A percentile compares a stretch with the other conserved stretches of the same genome.
phyloP scores from a whole-genome alignment of 2,329 filamentous ascomycete species.

The Colletotrichum navitas region DNA sequence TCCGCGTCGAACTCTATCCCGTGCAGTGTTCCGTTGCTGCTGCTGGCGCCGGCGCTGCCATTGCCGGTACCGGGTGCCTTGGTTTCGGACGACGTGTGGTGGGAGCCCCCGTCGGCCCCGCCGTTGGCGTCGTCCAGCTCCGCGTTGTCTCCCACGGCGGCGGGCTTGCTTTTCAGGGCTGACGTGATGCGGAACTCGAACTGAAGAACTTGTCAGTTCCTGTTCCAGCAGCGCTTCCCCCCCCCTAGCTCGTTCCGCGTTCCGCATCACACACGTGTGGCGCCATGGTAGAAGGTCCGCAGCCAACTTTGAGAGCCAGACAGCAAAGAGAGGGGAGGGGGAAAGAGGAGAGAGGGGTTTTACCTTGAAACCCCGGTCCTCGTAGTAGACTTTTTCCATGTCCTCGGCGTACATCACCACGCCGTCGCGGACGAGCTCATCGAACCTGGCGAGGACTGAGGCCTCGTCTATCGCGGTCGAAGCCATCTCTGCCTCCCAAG shows the following conservation, averaged over 20 bases:
- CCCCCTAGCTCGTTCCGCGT: background rate
- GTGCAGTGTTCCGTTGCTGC: background rate
- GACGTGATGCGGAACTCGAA: slow-evolving; percentile 38
- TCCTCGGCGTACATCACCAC: slow-evolving; percentile 31
- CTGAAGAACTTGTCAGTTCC: background rate
- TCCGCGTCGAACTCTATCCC: slow-evolving; percentile 11
- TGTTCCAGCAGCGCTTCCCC: too few relatives aligned
- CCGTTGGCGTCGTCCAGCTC: slow-evolving; percentile 15
- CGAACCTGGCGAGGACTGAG: slow-evolving; percentile 25
- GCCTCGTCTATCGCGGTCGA: slow-evolving; percentile 15
- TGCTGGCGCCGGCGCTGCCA: background rate
- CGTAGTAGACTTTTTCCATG: slow-evolving; percentile 21
- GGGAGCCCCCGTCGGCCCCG: background rate
- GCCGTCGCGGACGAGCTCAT: slow-evolving; percentile 14
- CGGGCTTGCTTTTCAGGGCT: slow-evolving; percentile 33
- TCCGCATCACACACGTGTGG: background rate
- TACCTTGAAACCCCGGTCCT: slow-evolving; percentile 31
- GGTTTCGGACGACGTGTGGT: background rate
- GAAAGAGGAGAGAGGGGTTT: background rate
- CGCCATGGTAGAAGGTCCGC: too few relatives aligned
- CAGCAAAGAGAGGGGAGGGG: too few relatives aligned
- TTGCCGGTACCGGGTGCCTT: background rate
- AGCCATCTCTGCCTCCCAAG: slow-evolving; percentile 4
- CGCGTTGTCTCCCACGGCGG: slow-evolving; percentile 25
- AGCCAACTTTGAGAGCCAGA: background rate